phyloP scores from a whole-genome alignment of 2,329 filamentous ascomycete species.

The Venturiaceae sp. region DNA sequence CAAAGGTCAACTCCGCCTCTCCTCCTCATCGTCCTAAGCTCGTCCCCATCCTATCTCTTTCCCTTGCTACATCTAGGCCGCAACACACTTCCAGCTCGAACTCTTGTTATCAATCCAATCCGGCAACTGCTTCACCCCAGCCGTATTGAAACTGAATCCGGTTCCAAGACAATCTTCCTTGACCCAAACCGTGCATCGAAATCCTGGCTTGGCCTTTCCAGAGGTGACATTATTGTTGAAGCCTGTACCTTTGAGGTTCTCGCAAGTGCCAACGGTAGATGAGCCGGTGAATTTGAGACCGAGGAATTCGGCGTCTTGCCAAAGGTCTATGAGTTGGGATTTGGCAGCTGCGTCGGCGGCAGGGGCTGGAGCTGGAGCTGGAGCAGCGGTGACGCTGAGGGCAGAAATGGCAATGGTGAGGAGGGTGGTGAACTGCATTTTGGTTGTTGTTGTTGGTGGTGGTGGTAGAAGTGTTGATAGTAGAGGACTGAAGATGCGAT shows the following conservation, averaged over 20 bases:
- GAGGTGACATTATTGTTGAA: conserved; percentile 7
- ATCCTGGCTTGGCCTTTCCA: conserved; percentile 4
- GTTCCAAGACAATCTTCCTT: neutral
- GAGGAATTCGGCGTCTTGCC: conserved; percentile 7
- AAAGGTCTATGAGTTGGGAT: conserved; percentile 5
- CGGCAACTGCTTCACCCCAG: neutral
- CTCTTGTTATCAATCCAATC: conserved; percentile 7
- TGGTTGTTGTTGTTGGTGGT: neutral
- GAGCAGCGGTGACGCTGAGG: neutral
- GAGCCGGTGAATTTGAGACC: conserved; percentile 9
- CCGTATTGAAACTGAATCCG: conserved; percentile 4
- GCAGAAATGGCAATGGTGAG: conserved; percentile 1
- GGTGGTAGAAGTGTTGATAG: neutral
- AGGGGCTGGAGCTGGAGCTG: neutral
- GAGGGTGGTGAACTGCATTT: conserved; percentile 3
- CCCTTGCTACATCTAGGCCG: conserved; percentile 6
- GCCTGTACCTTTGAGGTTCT: neutral
- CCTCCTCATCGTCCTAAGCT: too few species aligned
- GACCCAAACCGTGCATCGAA: conserved; percentile 8
- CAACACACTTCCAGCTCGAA: conserved; percentile 8
- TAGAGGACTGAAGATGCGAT: neutral
- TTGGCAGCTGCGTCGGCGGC: neutral
- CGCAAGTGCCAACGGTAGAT: conserved; percentile 2
- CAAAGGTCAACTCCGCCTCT: too few species aligned
- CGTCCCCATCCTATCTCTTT: too few species aligned